A percentile compares a stretch with the other conserved stretches of the same genome.
phyloP scores from a whole-genome alignment of 108 stramenopile species.

The Poteriospumella lacustris region DNA sequence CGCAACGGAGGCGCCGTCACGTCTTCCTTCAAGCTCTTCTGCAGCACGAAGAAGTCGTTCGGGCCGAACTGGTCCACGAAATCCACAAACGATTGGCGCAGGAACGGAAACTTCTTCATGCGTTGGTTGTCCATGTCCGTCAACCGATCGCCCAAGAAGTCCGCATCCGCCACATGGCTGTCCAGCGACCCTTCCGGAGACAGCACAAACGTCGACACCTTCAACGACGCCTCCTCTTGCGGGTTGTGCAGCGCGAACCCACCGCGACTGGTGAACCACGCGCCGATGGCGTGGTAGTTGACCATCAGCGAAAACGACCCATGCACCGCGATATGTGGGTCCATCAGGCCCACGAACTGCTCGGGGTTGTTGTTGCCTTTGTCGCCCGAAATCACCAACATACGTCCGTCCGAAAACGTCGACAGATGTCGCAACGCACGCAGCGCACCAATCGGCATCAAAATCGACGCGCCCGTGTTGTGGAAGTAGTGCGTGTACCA shows the following conservation, averaged over 20 bases:
- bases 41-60: slow-evolving; percentile 66
- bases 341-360: slow-evolving; percentile 59
- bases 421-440: slow-evolving; percentile 51
- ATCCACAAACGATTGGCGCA: slow-evolving; percentile 51
- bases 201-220: slow-evolving; percentile 56
- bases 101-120: slow-evolving; percentile 40
- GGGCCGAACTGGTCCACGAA: slow-evolving; percentile 59
- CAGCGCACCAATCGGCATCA: slow-evolving; percentile 60
- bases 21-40: slow-evolving; percentile 62
- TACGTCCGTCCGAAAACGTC: slow-evolving; percentile 34
- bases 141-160: not conserved
- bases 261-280: slow-evolving; percentile 58
- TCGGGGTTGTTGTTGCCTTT: slow-evolving; percentile 64
- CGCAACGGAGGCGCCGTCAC: slow-evolving; percentile 49
- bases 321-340: slow-evolving; percentile 69
- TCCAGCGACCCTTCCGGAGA: slow-evolving; percentile 1
- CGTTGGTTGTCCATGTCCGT: slow-evolving; percentile 14
- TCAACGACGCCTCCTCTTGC: slow-evolving; percentile 57
- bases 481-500: slow-evolving; percentile 58
- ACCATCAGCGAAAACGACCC: slow-evolving; percentile 67
- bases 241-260: slow-evolving; percentile 63
- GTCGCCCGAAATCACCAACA: slow-evolving; percentile 57
- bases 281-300: slow-evolving; percentile 68
- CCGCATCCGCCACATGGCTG: not conserved
- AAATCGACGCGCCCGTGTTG: slow-evolving; percentile 49